These are phyloP conservation scores for Phytophthora foliorum DNA, from an alignment of 352 stramenopile genomes.

Conservation along the genomic window DNA sequence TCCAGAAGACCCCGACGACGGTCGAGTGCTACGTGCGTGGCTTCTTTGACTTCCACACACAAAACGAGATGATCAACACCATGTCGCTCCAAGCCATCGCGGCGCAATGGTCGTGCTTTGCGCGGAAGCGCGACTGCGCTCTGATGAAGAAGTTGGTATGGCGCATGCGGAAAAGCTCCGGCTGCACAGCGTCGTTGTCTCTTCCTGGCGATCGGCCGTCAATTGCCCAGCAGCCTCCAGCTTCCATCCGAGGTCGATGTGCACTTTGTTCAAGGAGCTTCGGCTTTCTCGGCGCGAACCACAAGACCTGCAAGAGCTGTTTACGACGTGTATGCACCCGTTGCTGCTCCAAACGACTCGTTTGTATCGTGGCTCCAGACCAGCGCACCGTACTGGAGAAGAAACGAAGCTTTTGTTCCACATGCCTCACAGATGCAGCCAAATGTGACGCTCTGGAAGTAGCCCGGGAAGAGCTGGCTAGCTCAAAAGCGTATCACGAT, in stretches of 20 bases:
- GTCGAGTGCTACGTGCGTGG: conserved; percentile 62
- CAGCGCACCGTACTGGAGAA: conserved; percentile 41
- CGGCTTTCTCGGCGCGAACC: conserved; percentile 40
- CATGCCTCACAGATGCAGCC: conserved; percentile 40
- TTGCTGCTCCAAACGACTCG: conserved; percentile 42
- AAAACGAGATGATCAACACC: conserved; percentile 51
- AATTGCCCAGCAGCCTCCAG: conserved; percentile 21
- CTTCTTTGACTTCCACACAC: conserved; percentile 60
- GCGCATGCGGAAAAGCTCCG: conserved; percentile 47
- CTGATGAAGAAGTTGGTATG: conserved; percentile 68
- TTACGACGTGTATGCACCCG: conserved; percentile 39
- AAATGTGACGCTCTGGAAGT: conserved; percentile 46
- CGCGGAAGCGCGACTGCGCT: conserved; percentile 42
- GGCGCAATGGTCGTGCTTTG: conserved; percentile 44
- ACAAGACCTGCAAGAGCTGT: conserved; percentile 48
- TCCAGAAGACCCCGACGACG: conserved; percentile 49
- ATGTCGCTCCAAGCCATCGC: conserved; percentile 50
- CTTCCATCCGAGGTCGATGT: conserved; percentile 21
- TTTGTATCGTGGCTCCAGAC: conserved; percentile 42
- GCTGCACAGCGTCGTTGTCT: conserved; percentile 21
- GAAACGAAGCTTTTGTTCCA: conserved; percentile 45
- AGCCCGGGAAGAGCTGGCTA: conserved; percentile 44
- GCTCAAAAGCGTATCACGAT: conserved; percentile 36
- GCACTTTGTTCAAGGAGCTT: conserved; percentile 41
- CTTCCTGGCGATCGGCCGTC: conserved; percentile 13